Conservation (phyloP, 108 stramenopile genomes). For the Cyclotella baltica region DNA sequence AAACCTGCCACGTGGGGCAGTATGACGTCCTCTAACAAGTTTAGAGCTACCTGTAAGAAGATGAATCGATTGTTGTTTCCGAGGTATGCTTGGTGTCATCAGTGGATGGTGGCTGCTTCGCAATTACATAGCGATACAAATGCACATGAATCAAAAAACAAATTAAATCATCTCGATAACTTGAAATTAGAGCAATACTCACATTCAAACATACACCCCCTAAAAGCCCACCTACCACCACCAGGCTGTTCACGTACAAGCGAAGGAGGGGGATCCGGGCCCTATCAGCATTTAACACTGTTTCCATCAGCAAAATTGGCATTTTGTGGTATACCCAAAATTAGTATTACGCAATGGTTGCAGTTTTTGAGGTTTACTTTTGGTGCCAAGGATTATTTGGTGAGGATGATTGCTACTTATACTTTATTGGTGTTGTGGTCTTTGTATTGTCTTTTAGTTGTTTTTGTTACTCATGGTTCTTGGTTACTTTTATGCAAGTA, state of each 20-base stretch:
- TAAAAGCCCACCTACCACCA: slow-evolving; percentile 9
- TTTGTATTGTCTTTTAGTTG: background rate
- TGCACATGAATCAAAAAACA: background rate
- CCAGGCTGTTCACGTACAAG: slow-evolving; percentile 17
- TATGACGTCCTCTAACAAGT: background rate
- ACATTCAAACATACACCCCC: slow-evolving; percentile 16
- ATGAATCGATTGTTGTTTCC: slow-evolving; percentile 8
- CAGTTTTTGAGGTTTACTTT: slow-evolving; percentile 55
- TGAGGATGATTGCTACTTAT: background rate
- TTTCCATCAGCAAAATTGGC: slow-evolving; percentile 60
- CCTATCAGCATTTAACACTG: slow-evolving; percentile 45
- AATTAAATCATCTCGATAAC: background rate
- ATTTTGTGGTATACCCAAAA: slow-evolving; percentile 63
- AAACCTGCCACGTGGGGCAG: background rate
- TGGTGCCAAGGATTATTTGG: slow-evolving; percentile 57
- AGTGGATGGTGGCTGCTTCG: slow-evolving; percentile 15
- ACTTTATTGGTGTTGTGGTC: too few relatives aligned
- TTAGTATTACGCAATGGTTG: slow-evolving; percentile 57
- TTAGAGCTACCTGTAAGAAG: background rate
- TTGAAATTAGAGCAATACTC: slow-evolving; percentile 1
- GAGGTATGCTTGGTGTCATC: slow-evolving; percentile 20
- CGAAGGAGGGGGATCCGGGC: slow-evolving; percentile 22
- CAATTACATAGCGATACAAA: background rate
- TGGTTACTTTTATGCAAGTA: too few relatives aligned
- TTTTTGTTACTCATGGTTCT: too few relatives aligned